Base-by-base conservation (phyloP, 164 flowering plant genomes). In the Warburgia ugandensis region DNA sequence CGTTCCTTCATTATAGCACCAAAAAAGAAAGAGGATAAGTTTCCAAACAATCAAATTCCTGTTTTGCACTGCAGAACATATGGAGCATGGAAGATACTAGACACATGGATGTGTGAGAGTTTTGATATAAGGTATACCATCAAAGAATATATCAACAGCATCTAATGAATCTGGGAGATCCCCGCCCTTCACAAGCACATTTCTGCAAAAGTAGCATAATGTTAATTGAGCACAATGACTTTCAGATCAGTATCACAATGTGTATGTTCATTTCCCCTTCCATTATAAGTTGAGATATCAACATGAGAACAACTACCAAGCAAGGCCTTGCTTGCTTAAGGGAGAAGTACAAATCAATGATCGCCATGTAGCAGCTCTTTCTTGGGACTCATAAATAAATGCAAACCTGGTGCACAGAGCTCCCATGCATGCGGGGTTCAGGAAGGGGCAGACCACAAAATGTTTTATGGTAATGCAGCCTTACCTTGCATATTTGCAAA, bases 111-210 rank as follows among this genome's bases (percentile, higher is more conserved):
- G 48, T 16, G 32, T 16, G n/a, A n/a, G n/a, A n/a, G n/a, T n/a
- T n/a, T n/a, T n/a, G n/a, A n/a, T n/a, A n/a, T n/a, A 29, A 20
- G 23, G 3, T 60, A 43, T 73, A 92, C 97, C 99, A 71, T 88
- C 87, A 74, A 72, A 92, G 51, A 84, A 77, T 54, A 92, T 61
- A 71, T 92, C 99, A 60, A 92, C 64, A 50, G 97, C 94, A 73
- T 92, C 95, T 20, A 54, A 60, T 43, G 89, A 69, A 54, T 69
- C 75, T 16, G 91, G 89, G 35, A 92, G 95, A 52, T 92, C 85
- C 45, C 99, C 96, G 59, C 99, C 99, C 68, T 92, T 88, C 51
- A 92, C 79, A 48, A 88, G 95, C 44, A 92, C 97, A 63, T 75
- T 63, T 63, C 97, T 92, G 84, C 35, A 72, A 56, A 16, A 42